Percentiles rank a stretch among this genome's conserved stretches.
These are phyloP conservation scores for Russula abietina DNA, from an alignment of 768 basidiomycete genomes.

Conservation along the genomic window DNA sequence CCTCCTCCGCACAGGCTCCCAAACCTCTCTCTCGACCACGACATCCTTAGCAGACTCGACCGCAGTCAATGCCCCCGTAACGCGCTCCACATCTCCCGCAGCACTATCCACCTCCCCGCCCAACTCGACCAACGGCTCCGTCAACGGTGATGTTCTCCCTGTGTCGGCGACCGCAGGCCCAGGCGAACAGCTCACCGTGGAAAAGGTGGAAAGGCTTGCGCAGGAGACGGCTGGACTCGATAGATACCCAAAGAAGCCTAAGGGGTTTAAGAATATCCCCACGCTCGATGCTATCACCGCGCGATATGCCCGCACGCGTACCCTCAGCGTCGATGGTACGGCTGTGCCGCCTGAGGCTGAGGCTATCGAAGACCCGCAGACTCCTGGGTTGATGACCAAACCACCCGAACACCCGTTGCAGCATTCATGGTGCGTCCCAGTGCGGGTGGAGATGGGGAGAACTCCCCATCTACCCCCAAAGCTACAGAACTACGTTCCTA, in stretches of 20 bases:
- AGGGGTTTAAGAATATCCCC: slow-evolving; percentile 87
- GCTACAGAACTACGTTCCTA: background rate
- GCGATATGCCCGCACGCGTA: slow-evolving; percentile 62
- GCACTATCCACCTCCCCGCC: slow-evolving; percentile 43
- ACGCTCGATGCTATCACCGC: slow-evolving; percentile 81
- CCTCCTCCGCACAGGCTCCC: slow-evolving; percentile 54
- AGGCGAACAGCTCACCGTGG: slow-evolving; percentile 56
- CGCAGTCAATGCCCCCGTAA: slow-evolving; percentile 59
- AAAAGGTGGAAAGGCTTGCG: slow-evolving; percentile 60
- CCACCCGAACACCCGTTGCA: slow-evolving; percentile 79
- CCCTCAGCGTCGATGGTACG: slow-evolving; percentile 53
- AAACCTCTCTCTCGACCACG: slow-evolving; percentile 35
- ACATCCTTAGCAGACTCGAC: slow-evolving; percentile 50
- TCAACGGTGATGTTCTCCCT: slow-evolving; percentile 29
- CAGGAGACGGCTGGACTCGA: slow-evolving; percentile 40
- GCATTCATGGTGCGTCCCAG: slow-evolving; percentile 60
- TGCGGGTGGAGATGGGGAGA: background rate
- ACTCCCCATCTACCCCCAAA: background rate
- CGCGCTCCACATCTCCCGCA: slow-evolving; percentile 63
- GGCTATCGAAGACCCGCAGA: slow-evolving; percentile 78
- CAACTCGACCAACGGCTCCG: slow-evolving; percentile 39
- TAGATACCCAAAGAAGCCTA: slow-evolving; percentile 27
- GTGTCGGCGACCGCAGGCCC: slow-evolving; percentile 25
- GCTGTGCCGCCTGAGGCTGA: slow-evolving; percentile 69
- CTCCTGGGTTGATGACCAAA: slow-evolving; percentile 63